Evolutionary conservation across 108 stramenopile genomes (phyloP).

Genomic region (Cyclostephanos invisitatus): DNA sequence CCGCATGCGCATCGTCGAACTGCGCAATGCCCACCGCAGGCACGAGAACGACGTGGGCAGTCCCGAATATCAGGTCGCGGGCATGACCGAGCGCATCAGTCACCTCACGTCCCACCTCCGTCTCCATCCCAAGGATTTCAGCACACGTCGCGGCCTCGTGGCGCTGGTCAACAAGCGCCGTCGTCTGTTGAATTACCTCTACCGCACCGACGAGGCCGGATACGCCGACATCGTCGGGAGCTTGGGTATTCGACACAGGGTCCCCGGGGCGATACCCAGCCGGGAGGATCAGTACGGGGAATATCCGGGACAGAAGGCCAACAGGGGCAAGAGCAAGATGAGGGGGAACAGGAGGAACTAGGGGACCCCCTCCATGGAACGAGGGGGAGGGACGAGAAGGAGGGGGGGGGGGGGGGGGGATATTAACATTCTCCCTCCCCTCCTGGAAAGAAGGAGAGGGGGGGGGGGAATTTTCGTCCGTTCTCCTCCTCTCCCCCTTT

Average conservation of each 20-base stretch:
- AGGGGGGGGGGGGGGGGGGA: no score
- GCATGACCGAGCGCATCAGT: conserved; percentile 92
- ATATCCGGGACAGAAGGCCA: conserved; percentile 79
- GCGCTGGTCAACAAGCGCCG: conserved; percentile 96
- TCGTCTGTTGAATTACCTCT: conserved; percentile 90
- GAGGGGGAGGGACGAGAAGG: no score
- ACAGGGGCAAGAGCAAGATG: conserved; percentile 72
- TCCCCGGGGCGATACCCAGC: conserved; percentile 66
- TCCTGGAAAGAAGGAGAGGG: no score
- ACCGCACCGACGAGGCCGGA: conserved; percentile 62
- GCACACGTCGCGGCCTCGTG: conserved; percentile 93
- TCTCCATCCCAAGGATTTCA: conserved; percentile 92
- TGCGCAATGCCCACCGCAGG: conserved; percentile 67
- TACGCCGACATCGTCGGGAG: conserved; percentile 65
- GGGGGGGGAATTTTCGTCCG: no score
- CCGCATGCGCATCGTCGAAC: conserved; percentile 60
- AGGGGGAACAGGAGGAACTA: conserved; percentile 51
- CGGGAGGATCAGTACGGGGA: conserved; percentile 70
- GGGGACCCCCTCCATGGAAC: no score
- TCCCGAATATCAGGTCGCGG: conserved; percentile 93
- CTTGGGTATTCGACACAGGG: conserved; percentile 86
- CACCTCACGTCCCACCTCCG: conserved; percentile 93
- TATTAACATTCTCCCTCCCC: no score
- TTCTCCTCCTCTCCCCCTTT: no score
- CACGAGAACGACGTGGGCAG: conserved; percentile 89